Evolutionary conservation across 2,329 filamentous ascomycete genomes (phyloP), one percentile per base, ranked within the genome.

Genomic region (Leptodontidium sp.): DNA sequence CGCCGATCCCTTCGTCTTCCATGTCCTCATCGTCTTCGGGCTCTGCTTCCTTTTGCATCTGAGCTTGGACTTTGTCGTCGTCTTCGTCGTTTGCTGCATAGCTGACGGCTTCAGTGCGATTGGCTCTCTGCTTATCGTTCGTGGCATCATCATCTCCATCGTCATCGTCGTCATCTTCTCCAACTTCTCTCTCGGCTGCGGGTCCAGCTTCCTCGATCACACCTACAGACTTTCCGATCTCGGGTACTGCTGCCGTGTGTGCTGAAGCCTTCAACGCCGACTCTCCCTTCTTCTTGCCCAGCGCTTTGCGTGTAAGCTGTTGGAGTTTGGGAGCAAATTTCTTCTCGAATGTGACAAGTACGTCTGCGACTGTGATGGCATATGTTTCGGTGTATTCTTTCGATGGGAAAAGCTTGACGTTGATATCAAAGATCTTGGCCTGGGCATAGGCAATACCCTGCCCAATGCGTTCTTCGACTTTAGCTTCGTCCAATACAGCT

Each of bases 81-180:
- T 95, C 95, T 5, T 97, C 94, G 77, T 98, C 96, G 58, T 97
- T 97, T 43, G 91, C 93, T 49, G 93, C 95, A 74, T 98, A 98
- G 15, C 93, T 96, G 2, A 95, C 90, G 38, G 91, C 92, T 80
- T 97, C 92, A 64, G 87, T 84, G 50, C 92, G 90, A 78, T 97
- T 96, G 57, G 89, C 88, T 75, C 87, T 88, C 76, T 90, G 86
- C 81, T 93, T 97, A 74, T 88, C 88, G 71, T 86, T 88, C 4
- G 89, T 94, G 61, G 88, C 93, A 77, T 97, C 93, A 67, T 89
- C 90, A 65, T 96, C 94, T 55, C 90, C 93, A 49, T 75, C 74
- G 21, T 75, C 74, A 35, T 76, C 75, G 35, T 89, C 90, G n/a
- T 89, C 88, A 26, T 86, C 85, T 24, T 82, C 84, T 3, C 79